Conservation (phyloP, 352 stramenopile species). For the Pythium rishiriense region DNA sequence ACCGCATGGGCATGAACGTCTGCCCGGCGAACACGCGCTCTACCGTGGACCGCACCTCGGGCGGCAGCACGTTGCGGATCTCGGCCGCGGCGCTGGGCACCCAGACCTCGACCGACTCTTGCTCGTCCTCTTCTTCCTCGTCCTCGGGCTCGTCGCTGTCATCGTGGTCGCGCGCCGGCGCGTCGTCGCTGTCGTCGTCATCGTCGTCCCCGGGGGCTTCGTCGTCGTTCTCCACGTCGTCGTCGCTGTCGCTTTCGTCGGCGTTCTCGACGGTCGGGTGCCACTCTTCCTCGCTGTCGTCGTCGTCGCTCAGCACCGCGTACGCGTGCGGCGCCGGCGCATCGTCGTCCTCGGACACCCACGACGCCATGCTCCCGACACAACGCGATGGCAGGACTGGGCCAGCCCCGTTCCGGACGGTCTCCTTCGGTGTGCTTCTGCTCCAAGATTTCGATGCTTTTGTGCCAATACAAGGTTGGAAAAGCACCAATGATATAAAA, state of each 20-base stretch:
- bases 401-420: no score
- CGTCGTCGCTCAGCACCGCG: conserved; percentile 5
- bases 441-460: conserved; percentile 11
- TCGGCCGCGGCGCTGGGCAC: conserved; percentile 22
- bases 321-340: not conserved
- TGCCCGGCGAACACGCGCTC: conserved; percentile 72
- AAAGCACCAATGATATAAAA: not conserved
- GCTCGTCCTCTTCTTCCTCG: conserved; percentile 30
- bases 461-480: conserved; percentile 12
- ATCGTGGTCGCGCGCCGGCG: conserved; percentile 28
- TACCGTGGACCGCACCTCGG: conserved; percentile 50
- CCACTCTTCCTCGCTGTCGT: conserved; percentile 23
- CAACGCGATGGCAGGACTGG: no score
- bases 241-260: conserved; percentile 21
- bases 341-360: conserved; percentile 20
- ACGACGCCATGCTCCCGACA: conserved; percentile 10
- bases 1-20: conserved; percentile 55
- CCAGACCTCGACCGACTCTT: conserved; percentile 26
- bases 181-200: conserved; percentile 23
- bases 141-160: conserved; percentile 27
- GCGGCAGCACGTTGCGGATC: conserved; percentile 38
- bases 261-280: conserved; percentile 15
- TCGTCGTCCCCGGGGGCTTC: conserved; percentile 24
- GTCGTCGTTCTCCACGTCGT: conserved; percentile 26
- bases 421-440: conserved; percentile 15